A percentile compares a stretch with the other conserved stretches of the same genome.
These are phyloP conservation scores for Leucogyrophana mollusca DNA, from an alignment of 768 basidiomycete species.

Conservation along the genomic window DNA sequence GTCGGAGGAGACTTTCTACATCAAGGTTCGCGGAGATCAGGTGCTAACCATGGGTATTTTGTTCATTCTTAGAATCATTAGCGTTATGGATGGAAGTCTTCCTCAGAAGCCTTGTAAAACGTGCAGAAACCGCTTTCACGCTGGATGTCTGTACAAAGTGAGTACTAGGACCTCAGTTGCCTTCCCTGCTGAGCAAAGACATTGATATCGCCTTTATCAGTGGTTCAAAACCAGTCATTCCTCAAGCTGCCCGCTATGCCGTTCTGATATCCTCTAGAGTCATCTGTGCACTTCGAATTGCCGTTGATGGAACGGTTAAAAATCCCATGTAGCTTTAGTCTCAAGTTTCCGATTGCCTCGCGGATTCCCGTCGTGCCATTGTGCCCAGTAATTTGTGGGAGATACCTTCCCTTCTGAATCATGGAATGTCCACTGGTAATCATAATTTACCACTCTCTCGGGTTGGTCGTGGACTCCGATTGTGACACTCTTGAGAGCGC, in stretches of 20 bases:
- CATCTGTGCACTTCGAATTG: too few species aligned
- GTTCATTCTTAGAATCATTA: slow-evolving; percentile 67
- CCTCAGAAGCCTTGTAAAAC: slow-evolving; percentile 92
- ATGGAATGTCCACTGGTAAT: too few species aligned
- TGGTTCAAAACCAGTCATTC: slow-evolving; percentile 92
- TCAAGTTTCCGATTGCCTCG: too few species aligned
- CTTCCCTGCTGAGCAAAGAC: background rate
- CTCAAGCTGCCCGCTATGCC: slow-evolving; percentile 88
- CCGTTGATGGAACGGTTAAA: slow-evolving; percentile 3
- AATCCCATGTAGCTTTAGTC: too few species aligned
- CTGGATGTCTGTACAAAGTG: slow-evolving; percentile 88
- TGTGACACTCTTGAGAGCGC: too few species aligned
- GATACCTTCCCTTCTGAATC: too few species aligned
- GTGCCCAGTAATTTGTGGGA: too few species aligned
- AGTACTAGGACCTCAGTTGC: slow-evolving; percentile 11
- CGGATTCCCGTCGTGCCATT: too few species aligned
- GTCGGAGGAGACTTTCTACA: background rate
- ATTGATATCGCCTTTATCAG: slow-evolving; percentile 34
- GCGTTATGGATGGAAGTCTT: slow-evolving; percentile 81
- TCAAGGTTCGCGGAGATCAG: background rate
- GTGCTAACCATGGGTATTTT: background rate
- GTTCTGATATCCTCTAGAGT: slow-evolving; percentile 73
- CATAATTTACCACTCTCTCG: too few species aligned
- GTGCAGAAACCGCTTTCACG: slow-evolving; percentile 93
- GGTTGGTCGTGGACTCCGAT: too few species aligned